phyloP scores from a whole-genome alignment of 2,329 filamentous ascomycete species.

The Fusarium austroafricanum region DNA sequence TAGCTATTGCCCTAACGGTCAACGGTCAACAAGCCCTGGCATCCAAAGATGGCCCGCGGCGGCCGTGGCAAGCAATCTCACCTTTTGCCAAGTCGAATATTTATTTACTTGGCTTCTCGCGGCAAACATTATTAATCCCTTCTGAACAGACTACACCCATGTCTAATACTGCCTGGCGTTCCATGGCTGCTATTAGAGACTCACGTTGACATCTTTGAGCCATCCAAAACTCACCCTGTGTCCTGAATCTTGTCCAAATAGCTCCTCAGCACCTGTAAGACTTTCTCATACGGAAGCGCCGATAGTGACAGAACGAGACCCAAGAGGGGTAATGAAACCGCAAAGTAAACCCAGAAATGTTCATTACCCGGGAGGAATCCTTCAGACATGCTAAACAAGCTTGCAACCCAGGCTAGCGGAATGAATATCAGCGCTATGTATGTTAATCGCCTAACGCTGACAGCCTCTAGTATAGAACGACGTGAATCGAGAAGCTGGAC shows the following conservation, averaged over 20 bases:
- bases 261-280: neutral
- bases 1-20: no score
- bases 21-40: no score
- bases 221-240: no score
- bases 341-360: neutral
- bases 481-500: neutral
- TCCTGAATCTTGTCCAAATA: neutral
- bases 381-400: neutral
- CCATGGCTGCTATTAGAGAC: no score
- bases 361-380: rapidly evolving
- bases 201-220: no score
- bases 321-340: neutral
- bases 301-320: neutral
- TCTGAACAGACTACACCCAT: no score
- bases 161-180: no score
- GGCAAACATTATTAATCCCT: no score
- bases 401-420: neutral
- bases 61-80: no score
- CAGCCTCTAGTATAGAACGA: rapidly evolving
- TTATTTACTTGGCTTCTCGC: no score
- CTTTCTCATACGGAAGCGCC: neutral
- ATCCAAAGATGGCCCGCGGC: no score
- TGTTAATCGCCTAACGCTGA: neutral
- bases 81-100: no score
- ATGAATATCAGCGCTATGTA: neutral